Base-by-base conservation (phyloP, 345 rosid genomes). In the Citrus inodora region DNA sequence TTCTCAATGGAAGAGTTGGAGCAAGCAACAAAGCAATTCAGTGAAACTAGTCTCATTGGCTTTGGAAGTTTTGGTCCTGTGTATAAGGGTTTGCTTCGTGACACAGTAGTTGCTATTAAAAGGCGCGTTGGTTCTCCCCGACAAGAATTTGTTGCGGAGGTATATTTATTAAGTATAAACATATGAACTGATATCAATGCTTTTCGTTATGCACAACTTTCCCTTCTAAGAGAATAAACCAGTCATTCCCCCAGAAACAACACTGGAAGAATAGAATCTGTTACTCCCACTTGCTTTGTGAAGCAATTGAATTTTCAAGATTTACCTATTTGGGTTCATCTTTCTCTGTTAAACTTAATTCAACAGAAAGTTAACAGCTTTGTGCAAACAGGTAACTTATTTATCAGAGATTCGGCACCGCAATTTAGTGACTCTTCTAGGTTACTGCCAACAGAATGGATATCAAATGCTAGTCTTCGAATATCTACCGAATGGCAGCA, bases 401-500 rank as follows among this genome's bases (percentile, higher is more conserved):
- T 67, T 90, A 80, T 89, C 93, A 56, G 85, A 83, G 84, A 87
- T 91, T 80, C 83, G 74, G 65, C 95, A 93, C 74, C 83, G 89
- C 4, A 85, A 90, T 82, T 61, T 93, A 69, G 95, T 93, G 38
- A 67, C 85, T 71, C 89, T 93, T 71, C 71, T 90, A 13, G 94
- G 94, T 37, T 88, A 86, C 82, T 89, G 92, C 80, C 86, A 86
- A 22, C 92, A 86, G 76, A 73, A 82, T 66, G 90, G 87, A 72
- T 64, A 63, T 25, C 92, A 91, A 81, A 83, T 90, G 83, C 74
- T 91, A 63, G 85, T 91, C 10, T 89, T 81, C 61, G 97, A 93
- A 64, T 88, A 86, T 79, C 30, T 93, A 80, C 86, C 92, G n/a
- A 90, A 89, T 70, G 94, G 89, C 56, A 92, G 84, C 88, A 73